Conservation (phyloP, 2,329 filamentous ascomycete genomes). For the Ascochyta rabiei region DNA sequence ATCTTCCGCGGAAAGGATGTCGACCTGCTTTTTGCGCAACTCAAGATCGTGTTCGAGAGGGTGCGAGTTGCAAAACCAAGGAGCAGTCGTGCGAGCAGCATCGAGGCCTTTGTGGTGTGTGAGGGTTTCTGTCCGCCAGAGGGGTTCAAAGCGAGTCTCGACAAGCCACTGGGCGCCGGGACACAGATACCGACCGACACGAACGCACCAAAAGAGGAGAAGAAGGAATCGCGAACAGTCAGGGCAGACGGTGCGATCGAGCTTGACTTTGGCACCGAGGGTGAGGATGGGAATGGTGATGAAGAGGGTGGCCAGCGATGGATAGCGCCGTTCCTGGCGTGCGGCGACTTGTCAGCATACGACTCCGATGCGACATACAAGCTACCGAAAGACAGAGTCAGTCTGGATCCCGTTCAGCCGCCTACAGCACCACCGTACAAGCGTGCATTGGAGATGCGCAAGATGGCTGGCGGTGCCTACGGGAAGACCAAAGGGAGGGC, state of each 20-base stretch:
- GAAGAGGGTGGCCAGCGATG: constrained; percentile 65
- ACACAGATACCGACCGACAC: constrained; percentile 55
- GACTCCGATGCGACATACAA: constrained; percentile 95
- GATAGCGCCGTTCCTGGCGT: constrained; percentile 97
- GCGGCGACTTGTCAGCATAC: constrained; percentile 91
- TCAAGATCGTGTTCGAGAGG: constrained; percentile 86
- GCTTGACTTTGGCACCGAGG: constrained; percentile 54
- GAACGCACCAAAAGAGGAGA: constrained; percentile 15
- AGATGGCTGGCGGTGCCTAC: constrained; percentile 75
- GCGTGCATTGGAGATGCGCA: constrained; percentile 82
- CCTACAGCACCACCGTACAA: constrained; percentile 97
- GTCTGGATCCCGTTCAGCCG: constrained; percentile 89
- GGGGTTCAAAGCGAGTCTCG: constrained; percentile 76
- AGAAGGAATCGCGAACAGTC: constrained; percentile 34
- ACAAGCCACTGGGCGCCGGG: constrained; percentile 74
- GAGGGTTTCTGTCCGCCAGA: constrained; percentile 82
- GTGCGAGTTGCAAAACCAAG: constrained; percentile 93
- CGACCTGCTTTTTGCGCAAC: constrained; percentile 91
- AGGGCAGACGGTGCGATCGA: constrained; percentile 57
- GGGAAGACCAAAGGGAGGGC: constrained; percentile 66
- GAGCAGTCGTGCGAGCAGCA: constrained; percentile 91
- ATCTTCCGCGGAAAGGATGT: constrained; percentile 95
- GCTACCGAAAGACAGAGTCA: constrained; percentile 83
- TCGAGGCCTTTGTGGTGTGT: constrained; percentile 97
- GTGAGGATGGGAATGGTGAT: constrained; percentile 45